Percentiles rank a stretch among this genome's conserved stretches.
These are phyloP conservation scores for Trichoderma gamsii DNA, from an alignment of 495 filamentous ascomycete genomes.

Conservation along the genomic window DNA sequence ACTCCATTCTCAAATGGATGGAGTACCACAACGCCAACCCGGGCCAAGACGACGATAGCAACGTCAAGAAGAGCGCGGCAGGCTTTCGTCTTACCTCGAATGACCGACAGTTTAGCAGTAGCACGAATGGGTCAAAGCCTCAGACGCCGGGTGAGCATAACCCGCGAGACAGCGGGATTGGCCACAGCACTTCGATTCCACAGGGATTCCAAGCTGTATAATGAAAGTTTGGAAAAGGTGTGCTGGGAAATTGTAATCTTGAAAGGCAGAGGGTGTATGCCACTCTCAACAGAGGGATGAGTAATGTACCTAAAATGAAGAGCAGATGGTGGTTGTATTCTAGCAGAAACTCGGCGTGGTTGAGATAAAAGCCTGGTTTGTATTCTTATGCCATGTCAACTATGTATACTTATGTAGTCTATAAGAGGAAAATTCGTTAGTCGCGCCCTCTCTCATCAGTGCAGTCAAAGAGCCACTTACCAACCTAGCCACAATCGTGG, in stretches of 20 bases:
- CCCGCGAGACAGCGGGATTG: conserved; percentile 1
- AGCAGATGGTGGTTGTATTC: neutral
- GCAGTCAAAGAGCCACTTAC: neutral
- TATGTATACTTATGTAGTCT: neutral
- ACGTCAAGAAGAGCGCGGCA: neutral
- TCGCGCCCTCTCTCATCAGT: neutral
- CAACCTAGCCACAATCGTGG: conserved; percentile 5
- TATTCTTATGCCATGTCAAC: neutral
- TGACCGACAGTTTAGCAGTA: neutral
- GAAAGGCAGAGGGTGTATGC: neutral
- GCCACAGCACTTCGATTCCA: neutral
- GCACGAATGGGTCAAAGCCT: neutral
- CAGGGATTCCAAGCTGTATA: neutral
- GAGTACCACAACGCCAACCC: conserved; percentile 61
- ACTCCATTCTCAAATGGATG: conserved; percentile 49
- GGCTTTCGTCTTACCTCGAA: neutral
- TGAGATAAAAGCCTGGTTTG: neutral
- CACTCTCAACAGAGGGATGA: neutral
- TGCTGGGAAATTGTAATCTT: neutral
- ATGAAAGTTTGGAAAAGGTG: neutral
- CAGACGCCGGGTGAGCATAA: neutral
- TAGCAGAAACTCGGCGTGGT: neutral
- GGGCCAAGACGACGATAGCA: conserved; percentile 10
- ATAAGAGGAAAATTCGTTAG: neutral
- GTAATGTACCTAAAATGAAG: neutral